Percentiles rank a stretch among this genome's conserved stretches.
Evolutionary conservation across 2,329 filamentous ascomycete genomes (phyloP).

Genomic region (Colletotrichum sidae): DNA sequence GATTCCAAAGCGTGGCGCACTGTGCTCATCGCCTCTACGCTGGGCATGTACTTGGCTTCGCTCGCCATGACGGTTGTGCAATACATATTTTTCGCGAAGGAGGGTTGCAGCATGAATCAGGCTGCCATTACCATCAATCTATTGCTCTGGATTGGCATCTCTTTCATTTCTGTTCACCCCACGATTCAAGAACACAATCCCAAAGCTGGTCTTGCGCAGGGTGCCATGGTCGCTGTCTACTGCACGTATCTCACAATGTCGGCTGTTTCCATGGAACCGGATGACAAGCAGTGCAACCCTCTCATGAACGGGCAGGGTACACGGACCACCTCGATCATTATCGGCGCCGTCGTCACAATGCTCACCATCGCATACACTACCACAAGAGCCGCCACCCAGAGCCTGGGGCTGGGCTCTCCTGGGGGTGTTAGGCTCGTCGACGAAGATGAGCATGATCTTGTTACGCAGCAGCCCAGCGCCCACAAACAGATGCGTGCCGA

Average conservation of each 20-base stretch:
- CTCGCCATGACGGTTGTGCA: slow-evolving; percentile 95
- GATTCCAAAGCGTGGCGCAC: slow-evolving; percentile 88
- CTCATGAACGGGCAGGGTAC: slow-evolving; percentile 87
- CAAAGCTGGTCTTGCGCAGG: slow-evolving; percentile 94
- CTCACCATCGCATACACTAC: slow-evolving; percentile 98
- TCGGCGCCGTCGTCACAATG: slow-evolving; percentile 96
- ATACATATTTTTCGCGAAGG: slow-evolving; percentile 93
- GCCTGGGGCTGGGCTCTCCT: slow-evolving; percentile 73
- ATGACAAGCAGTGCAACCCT: slow-evolving; percentile 93
- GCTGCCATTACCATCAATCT: slow-evolving; percentile 95
- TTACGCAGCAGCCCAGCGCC: slow-evolving; percentile 83
- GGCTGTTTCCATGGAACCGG: slow-evolving; percentile 97
- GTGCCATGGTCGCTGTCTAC: slow-evolving; percentile 96
- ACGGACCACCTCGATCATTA: slow-evolving; percentile 87
- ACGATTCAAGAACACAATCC: slow-evolving; percentile 91
- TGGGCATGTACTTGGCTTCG: slow-evolving; percentile 92
- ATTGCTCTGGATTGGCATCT: slow-evolving; percentile 82
- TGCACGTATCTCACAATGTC: slow-evolving; percentile 99
- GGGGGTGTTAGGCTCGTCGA: slow-evolving; percentile 72
- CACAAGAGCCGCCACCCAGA: slow-evolving; percentile 93
- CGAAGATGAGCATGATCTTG: slow-evolving; percentile 87
- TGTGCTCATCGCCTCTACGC: slow-evolving; percentile 89
- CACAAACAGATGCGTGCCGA: slow-evolving; percentile 94
- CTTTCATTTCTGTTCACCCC: slow-evolving; percentile 88
- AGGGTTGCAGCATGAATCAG: slow-evolving; percentile 94